Percentiles rank a stretch among this genome's conserved stretches.
Evolutionary conservation across 2,329 filamentous ascomycete species (phyloP).

Genomic region (Ophiostoma novo-ulmi): DNA sequence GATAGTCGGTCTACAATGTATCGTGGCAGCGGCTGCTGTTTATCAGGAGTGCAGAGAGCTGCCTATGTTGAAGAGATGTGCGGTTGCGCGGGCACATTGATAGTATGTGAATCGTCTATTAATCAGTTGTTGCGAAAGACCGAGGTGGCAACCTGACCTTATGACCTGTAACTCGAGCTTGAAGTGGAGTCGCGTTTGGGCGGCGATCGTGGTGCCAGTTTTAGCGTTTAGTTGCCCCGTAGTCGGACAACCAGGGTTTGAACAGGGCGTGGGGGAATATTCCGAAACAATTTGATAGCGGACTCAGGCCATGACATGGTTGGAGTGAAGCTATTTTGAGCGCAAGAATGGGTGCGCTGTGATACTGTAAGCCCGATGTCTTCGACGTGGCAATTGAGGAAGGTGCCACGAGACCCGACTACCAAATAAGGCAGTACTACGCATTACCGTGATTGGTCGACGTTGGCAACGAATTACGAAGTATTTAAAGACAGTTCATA

Average conservation of each 20-base stretch:
- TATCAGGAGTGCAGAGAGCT: background rate
- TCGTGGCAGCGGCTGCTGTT: background rate
- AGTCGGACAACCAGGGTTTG: background rate
- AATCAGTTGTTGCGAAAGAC: background rate
- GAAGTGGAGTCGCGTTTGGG: constrained; percentile 4
- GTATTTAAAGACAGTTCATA: background rate
- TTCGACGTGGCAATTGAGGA: constrained; percentile 7
- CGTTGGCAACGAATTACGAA: background rate
- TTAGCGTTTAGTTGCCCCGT: background rate
- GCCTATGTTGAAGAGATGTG: background rate
- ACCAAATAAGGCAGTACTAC: background rate
- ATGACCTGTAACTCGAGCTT: background rate
- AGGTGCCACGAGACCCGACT: constrained; percentile 7
- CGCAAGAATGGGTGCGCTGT: background rate
- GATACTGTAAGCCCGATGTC: background rate
- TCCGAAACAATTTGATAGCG: background rate
- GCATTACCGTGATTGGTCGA: background rate
- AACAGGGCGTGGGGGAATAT: background rate
- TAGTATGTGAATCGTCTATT: background rate
- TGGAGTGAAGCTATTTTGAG: background rate
- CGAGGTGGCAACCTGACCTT: background rate
- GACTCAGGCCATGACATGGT: background rate
- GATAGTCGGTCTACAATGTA: background rate
- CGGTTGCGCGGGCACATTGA: background rate
- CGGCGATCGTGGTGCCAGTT: constrained; percentile 4